Evolutionary conservation across 371 early-diverging fungal genomes (phyloP), one percentile per base, ranked within the genome.

Genomic region (Syncephalis plumigaleata): DNA sequence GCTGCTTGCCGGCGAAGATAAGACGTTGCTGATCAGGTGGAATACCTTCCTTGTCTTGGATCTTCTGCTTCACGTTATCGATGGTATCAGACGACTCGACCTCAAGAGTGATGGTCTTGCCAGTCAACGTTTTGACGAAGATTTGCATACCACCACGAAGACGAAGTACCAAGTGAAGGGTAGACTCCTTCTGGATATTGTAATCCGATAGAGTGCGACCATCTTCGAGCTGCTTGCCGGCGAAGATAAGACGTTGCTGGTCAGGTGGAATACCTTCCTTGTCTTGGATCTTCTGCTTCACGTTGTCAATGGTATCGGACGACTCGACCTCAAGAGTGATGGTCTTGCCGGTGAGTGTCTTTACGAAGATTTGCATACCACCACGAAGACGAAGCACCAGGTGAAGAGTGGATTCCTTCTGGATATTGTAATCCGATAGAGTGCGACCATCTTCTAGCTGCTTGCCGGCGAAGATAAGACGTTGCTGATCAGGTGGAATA

Each of bases 401-500:
- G 78, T 97, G 97, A 46, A 98, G 84, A 56, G 96, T 97, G 46
- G 93, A 92, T 70, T 97, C 95, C 76, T 84, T 84, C 66, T 86
- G 87, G 74, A 83, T 85, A 78, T 84, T 85, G 74, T 85, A 85
- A 70, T 85, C 86, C 46, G 78, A 71, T 42, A 85, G 73, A 42
- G 77, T 73, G 67, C 93, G 91, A 55, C 92, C 96, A 71, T 97
- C 98, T 73, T 97, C 98, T 51, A 99, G 86, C 77, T 98, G 98
- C 83, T 98, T 98, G 59, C 96, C 98, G 68, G 98, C 98, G 67
- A 99, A 98, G 66, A 99, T 99, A 57, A 98, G 81, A 60, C 98
- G 95, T 73, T 98, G 99, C 80, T 99, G 99, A 70, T 98, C 98
- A 54, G 98, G 98, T 50, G 98, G 98, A 65, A 98, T 99, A 42